Base-by-base conservation (phyloP, 495 filamentous ascomycete genomes). In the Neurospora intermedia region DNA sequence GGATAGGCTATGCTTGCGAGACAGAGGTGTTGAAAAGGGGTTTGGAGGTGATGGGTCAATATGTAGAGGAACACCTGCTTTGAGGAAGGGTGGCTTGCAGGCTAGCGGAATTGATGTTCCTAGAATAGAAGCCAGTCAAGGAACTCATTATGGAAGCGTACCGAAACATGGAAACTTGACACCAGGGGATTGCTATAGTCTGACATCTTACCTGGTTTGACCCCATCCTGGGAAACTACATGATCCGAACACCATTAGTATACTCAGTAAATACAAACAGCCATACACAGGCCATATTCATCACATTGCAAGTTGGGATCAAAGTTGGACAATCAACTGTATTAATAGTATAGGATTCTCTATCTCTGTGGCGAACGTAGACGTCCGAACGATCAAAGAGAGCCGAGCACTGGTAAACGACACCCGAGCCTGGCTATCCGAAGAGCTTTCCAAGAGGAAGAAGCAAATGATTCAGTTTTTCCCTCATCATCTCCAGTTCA, bases 1-100 rank as follows among this genome's bases (percentile, higher is more conserved):
- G 94, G 62, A 86, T 97, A 73, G 93, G 94, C 5, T 97, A 89
- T 81, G 92, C 89, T n/a, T 89, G 86, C 74, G 86, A 91, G 72
- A 94, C 92, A 0, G 84, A 88, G 38, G 87, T 94, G 13, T 77
- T 97, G 62, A 83, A 87, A 72, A 85, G 90, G 75, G 94, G 89
- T 8, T 74, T 97, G 75, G 83, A 89, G 74, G 86, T 82, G 62
- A 75, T 94, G 71, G 83, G 83, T 18, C 75, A 75, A 20, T 97
- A 94, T 80, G 81, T 97, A 9, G 76, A 78, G 41, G 74, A 81
- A 27, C 31, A 80, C 69, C 76, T 81, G 38, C 18, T 76, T 9
- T 73, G 48, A 66, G 27, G 15, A 66, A 16, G 27, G 7, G 15
- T 66, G 35, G 13, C 27, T 18, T 35, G 35, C 54, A 66, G 8